Evolutionary conservation across 495 filamentous ascomycete species (phyloP).

Genomic region (Penicillium flavigenum): DNA sequence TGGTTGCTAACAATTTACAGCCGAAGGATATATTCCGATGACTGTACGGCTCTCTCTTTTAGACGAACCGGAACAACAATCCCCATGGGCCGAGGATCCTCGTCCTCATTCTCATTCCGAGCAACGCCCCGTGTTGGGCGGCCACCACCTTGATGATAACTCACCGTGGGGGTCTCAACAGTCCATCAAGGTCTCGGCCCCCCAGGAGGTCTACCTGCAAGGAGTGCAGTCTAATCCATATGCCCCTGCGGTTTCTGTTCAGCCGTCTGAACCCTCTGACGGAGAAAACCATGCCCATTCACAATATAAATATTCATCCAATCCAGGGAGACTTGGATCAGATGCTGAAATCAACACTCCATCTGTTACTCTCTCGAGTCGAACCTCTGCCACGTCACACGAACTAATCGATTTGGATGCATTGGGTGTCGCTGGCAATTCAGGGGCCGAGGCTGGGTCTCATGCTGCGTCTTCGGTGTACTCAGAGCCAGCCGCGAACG

Average conservation of each 20-base stretch:
- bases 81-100: constrained; percentile 15
- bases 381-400: constrained; percentile 39
- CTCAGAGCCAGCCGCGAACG: constrained; percentile 13
- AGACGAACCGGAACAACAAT: constrained; percentile 31
- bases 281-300: neutral
- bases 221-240: constrained; percentile 23
- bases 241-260: constrained; percentile 17
- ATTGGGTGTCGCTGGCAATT: neutral
- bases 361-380: constrained; percentile 27
- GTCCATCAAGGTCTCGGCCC: constrained; percentile 21
- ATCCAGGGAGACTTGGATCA: constrained; percentile 19
- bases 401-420: constrained; percentile 42
- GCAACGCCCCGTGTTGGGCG: neutral
- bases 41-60: constrained; percentile 45
- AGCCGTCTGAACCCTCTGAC: constrained; percentile 10
- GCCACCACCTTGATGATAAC: constrained; percentile 1
- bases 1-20: constrained; percentile 24
- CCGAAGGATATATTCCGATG: constrained; percentile 49
- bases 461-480: constrained; percentile 18
- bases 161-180: constrained; percentile 28
- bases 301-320: constrained; percentile 12
- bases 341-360: constrained; percentile 27
- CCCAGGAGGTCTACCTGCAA: constrained; percentile 22
- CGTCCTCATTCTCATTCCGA: neutral
- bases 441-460: constrained; percentile 12